Conservation (phyloP, 2,329 filamentous ascomycete genomes). For the Malbranchea zuffiana region DNA sequence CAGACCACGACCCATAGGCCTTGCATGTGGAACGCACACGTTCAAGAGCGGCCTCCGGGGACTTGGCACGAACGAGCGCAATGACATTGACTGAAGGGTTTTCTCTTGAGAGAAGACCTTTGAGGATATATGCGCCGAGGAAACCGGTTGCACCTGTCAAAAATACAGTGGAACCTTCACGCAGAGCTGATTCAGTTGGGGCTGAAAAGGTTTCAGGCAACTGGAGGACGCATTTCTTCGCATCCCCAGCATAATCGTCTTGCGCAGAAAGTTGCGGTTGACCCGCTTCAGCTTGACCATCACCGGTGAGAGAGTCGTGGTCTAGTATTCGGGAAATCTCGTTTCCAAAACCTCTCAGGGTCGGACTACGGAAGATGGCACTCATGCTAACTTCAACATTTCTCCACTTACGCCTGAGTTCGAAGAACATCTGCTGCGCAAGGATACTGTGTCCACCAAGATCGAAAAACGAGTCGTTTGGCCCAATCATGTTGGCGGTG, state of each 20-base stretch:
- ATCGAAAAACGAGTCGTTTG: conserved; percentile 62
- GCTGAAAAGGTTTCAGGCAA: conserved; percentile 38
- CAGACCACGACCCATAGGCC: conserved; percentile 70
- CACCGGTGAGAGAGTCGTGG: conserved; percentile 36
- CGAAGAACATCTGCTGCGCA: conserved; percentile 68
- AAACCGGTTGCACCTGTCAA: conserved; percentile 87
- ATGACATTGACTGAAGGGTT: conserved; percentile 52
- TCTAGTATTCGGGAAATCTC: conserved; percentile 45
- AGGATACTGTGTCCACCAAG: conserved; percentile 70
- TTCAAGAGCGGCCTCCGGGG: conserved; percentile 47
- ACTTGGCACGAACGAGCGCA: conserved; percentile 62
- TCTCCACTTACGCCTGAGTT: conserved; percentile 48
- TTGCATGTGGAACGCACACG: conserved; percentile 57
- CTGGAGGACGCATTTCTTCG: conserved; percentile 37
- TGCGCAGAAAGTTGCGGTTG: conserved; percentile 13
- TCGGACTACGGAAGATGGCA: conserved; percentile 17
- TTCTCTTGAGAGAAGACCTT: conserved; percentile 57
- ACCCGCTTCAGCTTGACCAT: conserved; percentile 17
- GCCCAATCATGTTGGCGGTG: conserved; percentile 55
- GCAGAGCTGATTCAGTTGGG: conserved; percentile 26
- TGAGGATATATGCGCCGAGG: conserved; percentile 68
- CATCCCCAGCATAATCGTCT: conserved; percentile 41
- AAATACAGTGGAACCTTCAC: conserved; percentile 51
- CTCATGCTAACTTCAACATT: conserved; percentile 18
- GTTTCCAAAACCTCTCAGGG: conserved; percentile 37